Conservation (phyloP, 257 asterid species). For the Nyctanthes arbortristis region DNA sequence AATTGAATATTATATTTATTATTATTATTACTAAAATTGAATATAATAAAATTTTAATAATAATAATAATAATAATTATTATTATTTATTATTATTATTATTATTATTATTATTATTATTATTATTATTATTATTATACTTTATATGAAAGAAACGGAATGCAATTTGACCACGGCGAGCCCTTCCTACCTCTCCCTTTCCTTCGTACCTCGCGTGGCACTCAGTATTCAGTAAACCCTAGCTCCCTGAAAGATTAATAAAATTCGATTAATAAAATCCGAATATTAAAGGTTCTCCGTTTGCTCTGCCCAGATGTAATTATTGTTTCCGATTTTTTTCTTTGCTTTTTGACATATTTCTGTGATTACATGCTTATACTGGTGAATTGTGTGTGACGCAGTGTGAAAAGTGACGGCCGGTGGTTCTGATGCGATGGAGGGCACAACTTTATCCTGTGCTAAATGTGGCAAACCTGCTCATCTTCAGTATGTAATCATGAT, state of each 20-base stretch:
- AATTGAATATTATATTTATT: too few species aligned
- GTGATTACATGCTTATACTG: background rate
- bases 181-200: background rate
- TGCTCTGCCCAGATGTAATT: background rate
- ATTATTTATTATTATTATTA: too few species aligned
- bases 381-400: slow-evolving; percentile 12
- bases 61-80: too few species aligned
- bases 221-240: background rate
- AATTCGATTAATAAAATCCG: background rate
- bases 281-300: background rate
- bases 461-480: slow-evolving; percentile 83
- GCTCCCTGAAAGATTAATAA: background rate
- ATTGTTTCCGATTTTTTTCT: background rate
- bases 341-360: background rate
- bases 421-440: slow-evolving; percentile 42
- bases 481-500: slow-evolving; percentile 62
- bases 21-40: too few species aligned
- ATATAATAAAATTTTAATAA: too few species aligned
- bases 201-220: too few species aligned
- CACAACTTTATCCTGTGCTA: slow-evolving; percentile 55
- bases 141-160: background rate
- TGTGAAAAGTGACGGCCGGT: slow-evolving; percentile 32
- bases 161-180: background rate
- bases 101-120: too few species aligned
- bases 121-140: too few species aligned